These are phyloP conservation scores for Bruguiera parviflora DNA, from an alignment of 345 rosid species.

Conservation along the genomic window DNA sequence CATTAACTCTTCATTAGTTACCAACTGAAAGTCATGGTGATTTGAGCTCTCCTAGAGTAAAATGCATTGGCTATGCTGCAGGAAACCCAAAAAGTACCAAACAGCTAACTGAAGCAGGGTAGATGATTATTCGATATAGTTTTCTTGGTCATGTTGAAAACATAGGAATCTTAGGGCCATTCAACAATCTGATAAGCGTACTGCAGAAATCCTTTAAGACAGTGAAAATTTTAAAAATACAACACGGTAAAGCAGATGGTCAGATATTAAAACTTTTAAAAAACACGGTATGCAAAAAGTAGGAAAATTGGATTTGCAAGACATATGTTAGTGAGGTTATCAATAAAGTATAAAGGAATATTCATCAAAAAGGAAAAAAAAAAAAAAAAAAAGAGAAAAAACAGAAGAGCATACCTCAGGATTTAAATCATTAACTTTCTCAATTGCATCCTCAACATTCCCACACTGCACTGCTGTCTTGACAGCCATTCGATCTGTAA, in stretches of 20 bases:
- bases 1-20: too few relatives aligned
- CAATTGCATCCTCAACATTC: constrained; percentile 95
- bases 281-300: neutral
- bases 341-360: neutral
- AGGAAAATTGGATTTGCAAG: neutral
- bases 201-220: neutral
- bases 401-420: constrained; percentile 54
- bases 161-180: neutral
- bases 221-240: neutral
- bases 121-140: neutral
- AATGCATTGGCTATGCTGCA: too few relatives aligned
- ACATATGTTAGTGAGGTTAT: neutral
- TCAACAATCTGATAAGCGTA: neutral
- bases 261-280: neutral
- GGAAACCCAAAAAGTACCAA: too few relatives aligned
- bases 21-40: too few relatives aligned
- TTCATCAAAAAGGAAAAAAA: neutral
- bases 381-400: neutral
- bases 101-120: too few relatives aligned
- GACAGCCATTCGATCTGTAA: constrained; percentile 93
- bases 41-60: too few relatives aligned
- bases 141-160: neutral
- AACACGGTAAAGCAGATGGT: neutral
- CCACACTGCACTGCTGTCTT: constrained; percentile 96
- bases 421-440: constrained; percentile 90